Base-by-base conservation (phyloP, 495 filamentous ascomycete genomes). In the Aspergillus homomorphus region DNA sequence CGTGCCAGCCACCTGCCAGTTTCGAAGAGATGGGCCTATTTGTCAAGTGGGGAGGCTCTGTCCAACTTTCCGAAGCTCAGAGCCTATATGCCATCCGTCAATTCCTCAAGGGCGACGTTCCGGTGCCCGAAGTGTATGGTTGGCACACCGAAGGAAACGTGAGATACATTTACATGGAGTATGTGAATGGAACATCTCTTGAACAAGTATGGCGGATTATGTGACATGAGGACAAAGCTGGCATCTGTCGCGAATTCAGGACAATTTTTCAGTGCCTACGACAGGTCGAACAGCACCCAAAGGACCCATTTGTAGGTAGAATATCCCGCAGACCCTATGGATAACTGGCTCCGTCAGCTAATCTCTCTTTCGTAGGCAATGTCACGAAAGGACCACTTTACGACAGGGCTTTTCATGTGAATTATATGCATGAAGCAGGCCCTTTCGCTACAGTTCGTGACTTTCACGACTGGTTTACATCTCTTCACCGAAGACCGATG, bases 11-110 rank as follows among this genome's bases (percentile, higher is more conserved):
- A 45, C 73, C 72, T 57, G 69, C 67, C 19, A 54, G 64, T 57
- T 75, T 77, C 53, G 26, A 28, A 28, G 61, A 74, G 18, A 65
- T 78, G 48, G 66, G 68, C 20, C 71, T 79, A 21, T 61, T 79
- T 58, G 73, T 79, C 48, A 79, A 79, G 9, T 28, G 66, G 61
- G 73, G 74, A 58, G 66, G 65, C 38, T 41, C 58, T 51, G 62
- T 76, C n/a, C 68, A 59, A 38, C 63, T 75, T 55, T 62, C 59
- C 23, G 26, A 28, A 28, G 26, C 26, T 28, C 26, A 28, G 26
- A 60, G 24, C 26, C 65, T 68, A 20, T 67, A 66, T 63, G 65
- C 65, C 45, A 44, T 69, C 45, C 51, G 58, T 23, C 61, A 51
- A 10, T 24, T 55, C 44, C 62, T 72, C 20, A 58, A 66, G 44